Evolutionary conservation across 2,329 filamentous ascomycete genomes (phyloP).

Genomic region (Rhytidhysteron rufulum): DNA sequence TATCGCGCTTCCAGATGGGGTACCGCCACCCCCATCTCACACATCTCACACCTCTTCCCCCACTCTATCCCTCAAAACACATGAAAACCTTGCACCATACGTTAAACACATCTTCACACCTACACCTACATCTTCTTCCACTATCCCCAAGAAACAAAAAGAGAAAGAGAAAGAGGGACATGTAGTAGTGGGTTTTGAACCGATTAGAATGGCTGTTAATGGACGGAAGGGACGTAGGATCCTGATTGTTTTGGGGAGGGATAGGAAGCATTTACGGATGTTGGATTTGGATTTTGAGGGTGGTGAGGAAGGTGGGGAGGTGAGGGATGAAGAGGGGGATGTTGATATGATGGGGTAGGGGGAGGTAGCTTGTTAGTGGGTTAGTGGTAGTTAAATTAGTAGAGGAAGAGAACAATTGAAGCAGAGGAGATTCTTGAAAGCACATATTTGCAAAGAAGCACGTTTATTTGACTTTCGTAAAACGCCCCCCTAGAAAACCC

Average conservation of each 20-base stretch:
- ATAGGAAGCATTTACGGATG: conserved; percentile 52
- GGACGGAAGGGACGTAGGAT: conserved; percentile 51
- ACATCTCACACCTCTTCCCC: not conserved
- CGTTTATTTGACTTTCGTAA: no score
- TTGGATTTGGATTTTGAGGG: conserved; percentile 49
- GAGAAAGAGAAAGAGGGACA: no score
- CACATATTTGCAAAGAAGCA: not conserved
- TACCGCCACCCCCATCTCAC: conserved; percentile 1
- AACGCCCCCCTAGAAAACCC: no score
- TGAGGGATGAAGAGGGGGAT: conserved; percentile 5
- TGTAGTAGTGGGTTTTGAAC: no score
- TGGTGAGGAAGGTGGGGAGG: conserved; percentile 9
- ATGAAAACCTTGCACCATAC: conserved; percentile 12
- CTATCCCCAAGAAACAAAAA: no score
- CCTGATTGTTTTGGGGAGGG: conserved; percentile 53
- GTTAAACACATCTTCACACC: conserved; percentile 46
- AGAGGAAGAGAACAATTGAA: not conserved
- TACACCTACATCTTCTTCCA: conserved; percentile 16
- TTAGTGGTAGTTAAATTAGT: no score
- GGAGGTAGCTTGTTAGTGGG: conserved; percentile 16
- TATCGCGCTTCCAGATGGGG: conserved; percentile 5
- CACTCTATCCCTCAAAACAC: conserved; percentile 6
- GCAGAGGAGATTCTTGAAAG: no score
- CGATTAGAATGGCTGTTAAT: conserved; percentile 52
- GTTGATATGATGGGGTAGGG: conserved; percentile 7